Evolutionary conservation across 2,329 filamentous ascomycete genomes (phyloP), one percentile per base, ranked within the genome.

Genomic region (Aspergillus fumigatiaffinis): DNA sequence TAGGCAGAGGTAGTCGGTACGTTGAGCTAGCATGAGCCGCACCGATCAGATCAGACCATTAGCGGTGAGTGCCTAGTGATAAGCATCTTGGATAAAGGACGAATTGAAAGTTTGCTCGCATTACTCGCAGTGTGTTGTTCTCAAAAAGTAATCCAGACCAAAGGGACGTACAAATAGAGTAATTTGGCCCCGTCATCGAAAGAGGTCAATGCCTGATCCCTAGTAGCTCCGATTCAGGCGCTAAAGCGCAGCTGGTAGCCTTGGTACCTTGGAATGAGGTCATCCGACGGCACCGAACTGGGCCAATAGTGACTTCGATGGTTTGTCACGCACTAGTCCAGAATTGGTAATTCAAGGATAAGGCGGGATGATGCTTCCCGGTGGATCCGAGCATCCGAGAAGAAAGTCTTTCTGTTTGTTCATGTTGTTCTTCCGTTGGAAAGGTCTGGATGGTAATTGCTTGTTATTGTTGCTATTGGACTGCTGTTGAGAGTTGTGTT

Each of bases 261-360:
- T 50, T 50, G 47, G 61, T 62, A 62, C 61, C 56, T 60, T 60
- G 52, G 52, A 47, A 63, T 63, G 61, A 63, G 56, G 60, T 63
- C 61, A 63, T 60, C 46, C 38, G 51, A 57, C 53, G 54, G 60
- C 50, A 51, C 55, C 55, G 25, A 17, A 51, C 58, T 55, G 55
- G 55, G 12, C n/a, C 55, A 54, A 47, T 20, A 52, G 55, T 59
- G 60, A 63, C 60, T 52, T 57, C 38, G 52, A 21, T 21, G 29
- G 25, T 7, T 55, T 58, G 60, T 60, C 51, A 5, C 17, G 20
- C 9, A 6, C 44, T 47, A 47, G 44, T 7, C 44, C 44, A 47
- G 2, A 4, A 47, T 7, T 47, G 23, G 44, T 47, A 47, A 47
- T 26, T 47, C 44, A 47, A 23, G n/a, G 20, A 47, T 25, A 21